Base-by-base conservation (phyloP, 2,329 filamentous ascomycete species). In the Colletotrichum ledebouriae region DNA sequence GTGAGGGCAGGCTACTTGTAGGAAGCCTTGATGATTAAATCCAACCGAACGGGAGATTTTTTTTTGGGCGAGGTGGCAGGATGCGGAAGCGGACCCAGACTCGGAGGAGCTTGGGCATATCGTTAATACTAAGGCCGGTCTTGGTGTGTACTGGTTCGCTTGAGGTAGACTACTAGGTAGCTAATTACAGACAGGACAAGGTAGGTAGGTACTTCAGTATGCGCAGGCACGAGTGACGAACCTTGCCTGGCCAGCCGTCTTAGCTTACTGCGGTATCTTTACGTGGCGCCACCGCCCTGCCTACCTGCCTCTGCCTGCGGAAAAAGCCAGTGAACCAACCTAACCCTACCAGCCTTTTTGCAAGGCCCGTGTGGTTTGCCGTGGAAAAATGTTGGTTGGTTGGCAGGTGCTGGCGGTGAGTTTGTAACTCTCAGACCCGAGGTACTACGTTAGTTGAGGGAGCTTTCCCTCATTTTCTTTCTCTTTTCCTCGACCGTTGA, bases 21-120 rank as follows among this genome's bases (percentile, higher is more conserved):
- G 55, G 61, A 59, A 60, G 53, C 46, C 52, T 58, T 22, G 61
- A 20, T 59, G 61, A 55, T 56, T 37, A 64, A 67, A 65, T 49
- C 59, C 61, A 55, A 64, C 65, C 25, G 25, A 37, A 37, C 53
- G 39, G 33, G 66, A 49, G 56, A 39, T 44, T 66, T 69, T 17
- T 17, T 17, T 69, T 66, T 65, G 65, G 65, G 61, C 56, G 55
- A 69, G 66, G 66, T 69, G 66, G 66, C 66, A 69, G 66, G 66
- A 69, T 66, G 59, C 52, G 39, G 52, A 53, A 63, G 62, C 61
- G 61, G 66, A 50, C 49, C 61, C 49, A 55, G 25, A 47, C 41
- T 41, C 17, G 33, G 39, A 52, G 65, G 65, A 67, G 60, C 65
- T 67, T 55, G 39, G 52, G 64, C 64, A 58, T 67, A 58, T 67